A percentile compares a stretch with the other conserved stretches of the same genome.
Evolutionary conservation across 306 rosid species (phyloP).

Genomic region (Fragaria ananassa): DNA sequence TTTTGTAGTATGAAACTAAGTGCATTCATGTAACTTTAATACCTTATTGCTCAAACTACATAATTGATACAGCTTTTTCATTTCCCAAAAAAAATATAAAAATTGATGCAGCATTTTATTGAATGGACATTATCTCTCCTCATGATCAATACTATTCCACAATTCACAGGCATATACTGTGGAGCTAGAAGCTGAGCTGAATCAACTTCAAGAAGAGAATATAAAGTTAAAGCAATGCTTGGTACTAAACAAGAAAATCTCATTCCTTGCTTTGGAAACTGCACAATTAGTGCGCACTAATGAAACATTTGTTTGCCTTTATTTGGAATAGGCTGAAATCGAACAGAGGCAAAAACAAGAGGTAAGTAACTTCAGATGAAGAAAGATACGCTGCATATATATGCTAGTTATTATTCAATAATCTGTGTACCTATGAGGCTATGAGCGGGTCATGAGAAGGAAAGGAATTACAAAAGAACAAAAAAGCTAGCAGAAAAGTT

Average conservation of each 20-base stretch:
- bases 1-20: no score
- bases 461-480: constrained; percentile 33
- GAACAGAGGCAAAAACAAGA: constrained; percentile 47
- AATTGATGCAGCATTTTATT: no score
- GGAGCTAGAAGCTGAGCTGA: constrained; percentile 67
- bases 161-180: constrained; percentile 61
- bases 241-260: constrained; percentile 37
- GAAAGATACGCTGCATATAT: no score
- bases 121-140: background rate
- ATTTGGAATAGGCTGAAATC: constrained; percentile 49
- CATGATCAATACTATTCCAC: background rate
- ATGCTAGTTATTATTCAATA: no score
- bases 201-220: constrained; percentile 54
- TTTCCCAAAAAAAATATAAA: no score
- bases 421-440: no score
- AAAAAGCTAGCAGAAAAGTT: constrained; percentile 40
- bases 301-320: background rate
- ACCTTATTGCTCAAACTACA: no score
- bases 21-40: no score
- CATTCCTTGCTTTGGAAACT: background rate
- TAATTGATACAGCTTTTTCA: no score
- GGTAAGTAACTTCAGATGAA: constrained; percentile 25
- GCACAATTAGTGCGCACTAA: background rate
- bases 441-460: constrained; percentile 30
- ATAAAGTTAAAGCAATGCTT: constrained; percentile 44